Percentiles rank a stretch among this genome's conserved stretches.
phyloP scores from a whole-genome alignment of 352 stramenopile species.

The Pythium scleroteichum region DNA sequence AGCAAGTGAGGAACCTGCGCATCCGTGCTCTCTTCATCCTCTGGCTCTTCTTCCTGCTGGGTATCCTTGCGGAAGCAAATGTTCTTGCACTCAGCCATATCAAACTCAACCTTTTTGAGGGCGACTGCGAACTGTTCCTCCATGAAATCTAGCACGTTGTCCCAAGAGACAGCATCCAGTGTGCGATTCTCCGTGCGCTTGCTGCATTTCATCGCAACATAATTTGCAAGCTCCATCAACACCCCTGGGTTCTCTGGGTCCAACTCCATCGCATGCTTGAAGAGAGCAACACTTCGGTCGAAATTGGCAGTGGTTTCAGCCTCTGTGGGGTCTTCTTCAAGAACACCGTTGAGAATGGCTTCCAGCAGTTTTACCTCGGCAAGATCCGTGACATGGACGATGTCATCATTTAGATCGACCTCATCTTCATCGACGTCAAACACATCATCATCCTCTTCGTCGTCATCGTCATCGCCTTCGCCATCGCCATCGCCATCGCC shows the following conservation, averaged over 20 bases:
- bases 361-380: conserved; percentile 57
- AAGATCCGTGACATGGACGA: conserved; percentile 32
- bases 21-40: conserved; percentile 62
- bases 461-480: conserved; percentile 14
- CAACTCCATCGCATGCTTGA: conserved; percentile 53
- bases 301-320: conserved; percentile 30
- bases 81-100: conserved; percentile 58
- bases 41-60: conserved; percentile 50
- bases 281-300: conserved; percentile 53
- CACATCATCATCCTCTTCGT: conserved; percentile 19
- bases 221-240: conserved; percentile 77
- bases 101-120: conserved; percentile 44
- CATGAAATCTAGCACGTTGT: conserved; percentile 43
- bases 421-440: conserved; percentile 26
- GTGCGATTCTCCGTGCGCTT: conserved; percentile 18
- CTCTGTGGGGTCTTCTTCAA: conserved; percentile 38
- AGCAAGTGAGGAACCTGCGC: conserved; percentile 66
- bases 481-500: conserved; percentile 13
- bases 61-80: conserved; percentile 72
- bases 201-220: conserved; percentile 48
- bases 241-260: conserved; percentile 57
- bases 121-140: conserved; percentile 43
- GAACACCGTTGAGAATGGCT: conserved; percentile 52
- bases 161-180: conserved; percentile 35
- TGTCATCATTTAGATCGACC: conserved; percentile 25